Evolutionary conservation across 331 rosid genomes (phyloP).

Genomic region (Dryas integrifolia): DNA sequence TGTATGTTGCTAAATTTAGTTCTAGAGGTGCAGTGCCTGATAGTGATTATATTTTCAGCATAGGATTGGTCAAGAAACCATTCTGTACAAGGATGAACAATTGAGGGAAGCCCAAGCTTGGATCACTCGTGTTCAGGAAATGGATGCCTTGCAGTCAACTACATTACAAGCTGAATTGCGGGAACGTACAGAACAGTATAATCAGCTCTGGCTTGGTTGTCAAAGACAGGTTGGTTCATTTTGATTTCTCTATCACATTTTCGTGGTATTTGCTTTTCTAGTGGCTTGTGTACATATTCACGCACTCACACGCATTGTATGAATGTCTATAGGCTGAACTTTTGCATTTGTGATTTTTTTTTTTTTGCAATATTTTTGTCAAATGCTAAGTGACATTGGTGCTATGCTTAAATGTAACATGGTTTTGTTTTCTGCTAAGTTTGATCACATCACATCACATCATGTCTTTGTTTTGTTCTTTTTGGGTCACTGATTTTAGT

Average conservation of each 20-base stretch:
- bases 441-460: neutral
- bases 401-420: neutral
- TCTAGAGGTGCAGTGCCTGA: slow-evolving; percentile 17
- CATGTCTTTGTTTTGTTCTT: neutral
- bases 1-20: slow-evolving; percentile 3
- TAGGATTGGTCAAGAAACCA: slow-evolving; percentile 83
- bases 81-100: slow-evolving; percentile 84
- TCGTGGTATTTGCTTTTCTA: neutral
- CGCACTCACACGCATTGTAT: neutral
- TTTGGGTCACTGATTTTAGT: slow-evolving; percentile 49
- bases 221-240: slow-evolving; percentile 81
- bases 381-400: neutral
- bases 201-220: slow-evolving; percentile 90
- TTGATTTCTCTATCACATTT: neutral
- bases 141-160: slow-evolving; percentile 87
- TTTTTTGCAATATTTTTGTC: neutral
- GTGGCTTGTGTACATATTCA: neutral
- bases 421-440: slow-evolving; percentile 12
- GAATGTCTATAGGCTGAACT: neutral
- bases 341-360: neutral
- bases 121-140: slow-evolving; percentile 87
- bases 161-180: slow-evolving; percentile 87
- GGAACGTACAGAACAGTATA: slow-evolving; percentile 88
- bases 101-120: slow-evolving; percentile 94
- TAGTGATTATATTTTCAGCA: slow-evolving; percentile 57